Evolutionary conservation across 2,329 filamentous ascomycete species (phyloP).

Genomic region (Zalaria sp.): DNA sequence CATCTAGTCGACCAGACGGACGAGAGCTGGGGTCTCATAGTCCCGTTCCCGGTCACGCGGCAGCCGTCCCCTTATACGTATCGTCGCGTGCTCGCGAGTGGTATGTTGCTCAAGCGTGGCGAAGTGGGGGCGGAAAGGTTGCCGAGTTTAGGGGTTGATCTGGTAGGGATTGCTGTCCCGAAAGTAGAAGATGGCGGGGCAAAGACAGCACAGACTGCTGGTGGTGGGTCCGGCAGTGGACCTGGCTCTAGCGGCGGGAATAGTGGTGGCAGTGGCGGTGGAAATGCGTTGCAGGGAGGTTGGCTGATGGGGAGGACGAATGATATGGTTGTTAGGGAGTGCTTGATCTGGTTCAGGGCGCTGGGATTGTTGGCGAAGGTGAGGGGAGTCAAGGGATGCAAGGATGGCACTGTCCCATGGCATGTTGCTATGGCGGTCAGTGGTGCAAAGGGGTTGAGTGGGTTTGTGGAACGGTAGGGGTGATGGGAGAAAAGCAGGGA

Average conservation of each 20-base stretch:
- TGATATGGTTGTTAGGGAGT: slow-evolving; percentile 55
- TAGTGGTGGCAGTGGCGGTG: no score
- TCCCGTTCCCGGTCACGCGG: slow-evolving; percentile 38
- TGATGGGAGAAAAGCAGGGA: no score
- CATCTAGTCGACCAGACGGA: slow-evolving; percentile 60
- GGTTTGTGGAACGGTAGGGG: slow-evolving; percentile 5
- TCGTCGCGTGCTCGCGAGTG: slow-evolving; percentile 22
- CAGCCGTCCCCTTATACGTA: slow-evolving; percentile 16
- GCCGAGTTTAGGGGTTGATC: slow-evolving; percentile 24
- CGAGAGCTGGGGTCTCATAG: slow-evolving; percentile 61
- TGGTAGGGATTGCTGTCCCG: slow-evolving; percentile 12
- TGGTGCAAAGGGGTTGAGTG: slow-evolving; percentile 45
- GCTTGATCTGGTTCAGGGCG: slow-evolving; percentile 53
- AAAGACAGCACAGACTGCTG: background rate
- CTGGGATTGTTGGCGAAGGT: slow-evolving; percentile 55
- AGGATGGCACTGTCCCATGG: slow-evolving; percentile 56
- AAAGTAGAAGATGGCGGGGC: slow-evolving; percentile 4
- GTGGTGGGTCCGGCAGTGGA: no score
- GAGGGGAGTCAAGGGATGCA: slow-evolving; percentile 43
- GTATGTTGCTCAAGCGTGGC: slow-evolving; percentile 28
- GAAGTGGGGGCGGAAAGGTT: slow-evolving; percentile 3
- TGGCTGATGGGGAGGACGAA: slow-evolving; percentile 8
- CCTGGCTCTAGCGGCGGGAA: no score
- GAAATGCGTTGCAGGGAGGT: no score
- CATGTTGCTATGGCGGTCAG: slow-evolving; percentile 61